A percentile compares a stretch with the other conserved stretches of the same genome.
Evolutionary conservation across 495 filamentous ascomycete species (phyloP).

Genomic region (Neurospora tetrasperma): DNA sequence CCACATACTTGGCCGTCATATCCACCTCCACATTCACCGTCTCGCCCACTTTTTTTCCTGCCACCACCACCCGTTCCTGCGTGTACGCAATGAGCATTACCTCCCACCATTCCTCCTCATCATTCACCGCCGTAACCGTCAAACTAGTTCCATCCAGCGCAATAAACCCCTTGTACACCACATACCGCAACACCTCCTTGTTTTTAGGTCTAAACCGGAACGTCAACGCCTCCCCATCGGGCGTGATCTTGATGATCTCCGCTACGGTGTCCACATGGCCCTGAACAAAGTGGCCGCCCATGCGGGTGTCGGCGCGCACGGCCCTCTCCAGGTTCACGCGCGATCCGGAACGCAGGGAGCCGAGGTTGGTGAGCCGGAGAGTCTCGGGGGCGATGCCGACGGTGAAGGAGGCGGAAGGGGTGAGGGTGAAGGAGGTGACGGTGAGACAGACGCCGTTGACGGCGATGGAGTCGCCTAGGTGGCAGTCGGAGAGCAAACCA

Average conservation of each 20-base stretch:
- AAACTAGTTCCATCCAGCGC: slow-evolving; percentile 93
- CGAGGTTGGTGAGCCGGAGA: slow-evolving; percentile 90
- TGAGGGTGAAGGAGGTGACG: slow-evolving; percentile 60
- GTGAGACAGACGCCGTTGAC: slow-evolving; percentile 91
- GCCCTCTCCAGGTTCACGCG: slow-evolving; percentile 89
- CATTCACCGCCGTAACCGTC: slow-evolving; percentile 78
- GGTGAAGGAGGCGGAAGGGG: slow-evolving; percentile 52
- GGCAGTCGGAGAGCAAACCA: slow-evolving; percentile 53
- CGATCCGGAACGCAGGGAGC: slow-evolving; percentile 42
- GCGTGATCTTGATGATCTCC: slow-evolving; percentile 51
- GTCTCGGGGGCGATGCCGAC: slow-evolving; percentile 96
- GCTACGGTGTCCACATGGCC: slow-evolving; percentile 92
- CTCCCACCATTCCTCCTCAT: slow-evolving; percentile 65
- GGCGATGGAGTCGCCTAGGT: slow-evolving; percentile 85
- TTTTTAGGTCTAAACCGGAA: slow-evolving; percentile 70
- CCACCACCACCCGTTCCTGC: slow-evolving; percentile 83
- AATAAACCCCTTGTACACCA: slow-evolving; percentile 95
- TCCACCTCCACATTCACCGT: slow-evolving; percentile 96
- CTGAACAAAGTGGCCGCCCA: slow-evolving; percentile 80
- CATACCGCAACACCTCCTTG: slow-evolving; percentile 57
- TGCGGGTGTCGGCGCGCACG: slow-evolving; percentile 76
- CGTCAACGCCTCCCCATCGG: slow-evolving; percentile 81
- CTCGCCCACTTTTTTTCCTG: slow-evolving; percentile 70
- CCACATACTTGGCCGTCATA: slow-evolving; percentile 96
- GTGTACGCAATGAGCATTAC: slow-evolving; percentile 99